Percentiles rank a stretch among this genome's conserved stretches.
Conservation (phyloP, 2,329 filamentous ascomycete species). For the Aureobasidium melanogenum region DNA sequence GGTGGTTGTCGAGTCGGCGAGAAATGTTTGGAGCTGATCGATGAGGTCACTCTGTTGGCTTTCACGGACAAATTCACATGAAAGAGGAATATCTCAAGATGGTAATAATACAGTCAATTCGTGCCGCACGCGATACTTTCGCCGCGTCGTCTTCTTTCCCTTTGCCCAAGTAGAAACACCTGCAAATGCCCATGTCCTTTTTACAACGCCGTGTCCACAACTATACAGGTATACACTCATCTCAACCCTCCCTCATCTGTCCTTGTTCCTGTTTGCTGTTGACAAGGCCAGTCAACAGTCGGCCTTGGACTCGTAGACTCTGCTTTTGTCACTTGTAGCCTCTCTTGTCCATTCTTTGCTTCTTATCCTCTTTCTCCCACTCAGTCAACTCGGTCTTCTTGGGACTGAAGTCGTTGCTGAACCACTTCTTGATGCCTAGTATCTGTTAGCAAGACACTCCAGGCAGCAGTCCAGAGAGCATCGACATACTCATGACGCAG, state of each 20-base stretch:
- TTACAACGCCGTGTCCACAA: conserved; percentile 7
- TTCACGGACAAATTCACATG: background rate
- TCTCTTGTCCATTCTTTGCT: background rate
- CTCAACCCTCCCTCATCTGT: background rate
- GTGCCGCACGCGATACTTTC: background rate
- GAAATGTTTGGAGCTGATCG: conserved; percentile 5
- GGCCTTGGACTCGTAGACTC: background rate
- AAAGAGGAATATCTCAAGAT: background rate
- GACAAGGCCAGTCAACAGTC: background rate
- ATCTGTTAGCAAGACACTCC: background rate
- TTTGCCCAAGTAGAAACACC: conserved; percentile 4
- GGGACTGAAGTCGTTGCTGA: conserved; percentile 26
- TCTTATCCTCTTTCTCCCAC: background rate
- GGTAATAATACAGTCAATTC: conserved; percentile 5
- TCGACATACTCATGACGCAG: conserved; percentile 69
- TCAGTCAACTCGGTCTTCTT: conserved; percentile 13
- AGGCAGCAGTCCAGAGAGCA: background rate
- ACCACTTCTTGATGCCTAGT: conserved; percentile 27
- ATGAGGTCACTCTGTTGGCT: background rate
- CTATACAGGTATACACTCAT: background rate
- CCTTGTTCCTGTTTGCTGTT: background rate
- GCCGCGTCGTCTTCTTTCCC: background rate
- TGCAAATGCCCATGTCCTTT: conserved; percentile 5
- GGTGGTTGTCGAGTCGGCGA: background rate
- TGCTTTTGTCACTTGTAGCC: background rate